Base-by-base conservation (phyloP, 2,329 filamentous ascomycete species). In the Paecilomyces sp. region DNA sequence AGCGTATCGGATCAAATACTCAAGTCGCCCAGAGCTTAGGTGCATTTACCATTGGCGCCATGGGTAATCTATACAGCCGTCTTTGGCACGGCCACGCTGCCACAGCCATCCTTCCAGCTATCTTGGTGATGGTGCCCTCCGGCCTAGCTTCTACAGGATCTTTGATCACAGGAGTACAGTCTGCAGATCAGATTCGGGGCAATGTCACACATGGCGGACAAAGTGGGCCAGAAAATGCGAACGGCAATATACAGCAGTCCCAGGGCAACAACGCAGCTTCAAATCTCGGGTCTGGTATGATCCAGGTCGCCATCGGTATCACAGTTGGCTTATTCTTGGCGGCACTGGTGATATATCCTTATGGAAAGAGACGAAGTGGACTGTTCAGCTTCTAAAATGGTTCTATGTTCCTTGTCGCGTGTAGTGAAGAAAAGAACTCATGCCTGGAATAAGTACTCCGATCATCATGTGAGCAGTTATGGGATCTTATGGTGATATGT, bases 31-130 rank as follows among this genome's bases (percentile, higher is more conserved):
- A 88, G 73, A 90, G 89, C 33, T 80, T 93, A 2, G 89, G 89
- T 30, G 89, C 91, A 0, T 81, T 94, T 57, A 83, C 84, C 0
- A 85, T 94, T 22, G 90, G 91, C 15, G 82, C 92, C 33, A 76
- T 91, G 51, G 89, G 89, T 8, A 94, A 94, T 65, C 70, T 91
- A 1, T 92, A 93, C 75, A 88, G 87, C 9, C 83, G 90, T 3
- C 68, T 80, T 34, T 73, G 88, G 22, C 91, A 92, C 70, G 89
- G 88, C 1, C 83, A 95, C 2, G 91, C 92, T 0, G 91, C 91
- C 0, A 90, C 90, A 0, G 88, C 89, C 3, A 90, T 96, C 80
- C 79, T 96, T 9, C 91, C 92, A 0, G 91, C 88, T 11, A 94
- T 96, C 65, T 95, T 94, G 64, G 82, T 85, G 1, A 83, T 85